Evolutionary conservation across 192 early-diverging fungal genomes (phyloP).

Genomic region (Umbelopsis isabellina): DNA sequence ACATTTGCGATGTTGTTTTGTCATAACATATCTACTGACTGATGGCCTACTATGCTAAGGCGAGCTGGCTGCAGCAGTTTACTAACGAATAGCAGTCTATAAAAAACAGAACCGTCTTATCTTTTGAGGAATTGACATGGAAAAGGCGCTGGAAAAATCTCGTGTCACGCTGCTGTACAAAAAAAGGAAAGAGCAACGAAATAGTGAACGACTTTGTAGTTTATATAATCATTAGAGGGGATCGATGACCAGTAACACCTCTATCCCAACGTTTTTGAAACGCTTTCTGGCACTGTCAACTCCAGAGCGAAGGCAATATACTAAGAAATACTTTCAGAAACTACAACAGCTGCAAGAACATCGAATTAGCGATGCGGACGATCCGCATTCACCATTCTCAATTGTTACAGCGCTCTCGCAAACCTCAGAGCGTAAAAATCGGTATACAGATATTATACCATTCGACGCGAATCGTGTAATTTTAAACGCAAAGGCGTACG

Average conservation of each 20-base stretch:
- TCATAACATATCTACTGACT: too few species aligned
- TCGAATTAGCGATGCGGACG: slow-evolving; percentile 20
- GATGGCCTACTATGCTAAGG: too few species aligned
- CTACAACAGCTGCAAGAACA: slow-evolving; percentile 26
- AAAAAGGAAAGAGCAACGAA: too few species aligned
- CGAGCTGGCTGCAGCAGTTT: too few species aligned
- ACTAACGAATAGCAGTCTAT: too few species aligned
- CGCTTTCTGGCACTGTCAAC: neutral
- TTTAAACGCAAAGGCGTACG: slow-evolving; percentile 14
- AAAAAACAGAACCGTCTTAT: too few species aligned
- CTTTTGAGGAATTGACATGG: too few species aligned
- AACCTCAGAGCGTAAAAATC: slow-evolving; percentile 19
- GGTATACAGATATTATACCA: slow-evolving; percentile 48
- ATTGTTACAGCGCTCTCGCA: neutral
- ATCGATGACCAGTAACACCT: slow-evolving; percentile 7
- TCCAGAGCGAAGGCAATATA: neutral
- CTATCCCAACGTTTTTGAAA: neutral
- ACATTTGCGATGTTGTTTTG: too few species aligned
- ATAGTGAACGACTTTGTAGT: too few species aligned
- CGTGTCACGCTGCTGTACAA: too few species aligned
- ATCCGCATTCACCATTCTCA: slow-evolving; percentile 29
- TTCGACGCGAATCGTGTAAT: slow-evolving; percentile 23
- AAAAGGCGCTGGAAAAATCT: too few species aligned
- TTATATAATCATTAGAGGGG: neutral
- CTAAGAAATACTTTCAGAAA: slow-evolving; percentile 2